Evolutionary conservation across 257 asterid species (phyloP), one percentile per base, ranked within the genome.

Genomic region (Scutellaria galericulata): DNA sequence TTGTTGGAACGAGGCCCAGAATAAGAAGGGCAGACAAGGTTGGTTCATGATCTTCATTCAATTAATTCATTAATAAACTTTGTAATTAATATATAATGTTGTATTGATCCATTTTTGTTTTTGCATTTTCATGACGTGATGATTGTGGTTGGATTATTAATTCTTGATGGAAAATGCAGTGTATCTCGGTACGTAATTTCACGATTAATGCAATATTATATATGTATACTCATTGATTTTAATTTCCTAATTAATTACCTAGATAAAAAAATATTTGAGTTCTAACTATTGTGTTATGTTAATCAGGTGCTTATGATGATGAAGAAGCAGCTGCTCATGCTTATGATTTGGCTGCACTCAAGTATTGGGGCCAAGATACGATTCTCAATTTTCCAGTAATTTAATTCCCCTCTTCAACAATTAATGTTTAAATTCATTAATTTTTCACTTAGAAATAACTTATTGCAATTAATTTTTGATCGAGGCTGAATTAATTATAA

Each of bases 21-120:
- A 83, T 79, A 91, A 91, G 90, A 91, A 91, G 77, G 97, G 97
- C n/a, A 87, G 96, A 86, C 97, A 91, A 87, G 97, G 97, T 90
- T 56, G 8, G 55, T 12, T 27, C 35, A 60, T 18, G 18, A 18
- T 22, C 14, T 53, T 18, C 5, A 68, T 52, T 24, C 27, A 24
- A 9, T 4, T 58, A 10, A 10, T 18, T 15, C 5, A 18, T 6
- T 52, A 1, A 2, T 1, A 13, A 10, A 22, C 9, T 22, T 24
- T 1, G 15, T 4, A 4, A 20, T 20, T 47, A 1, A 51, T 39
- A 13, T 46, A 35, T 5, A 3, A 11, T 58, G 44, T 58, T 45
- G 60, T 7, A 2, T 40, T 39, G 31, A 61, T 13, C 5, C 2
- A 3, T 7, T 13, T 45, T 55, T 12, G 3, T 40, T 57, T 37